These are phyloP conservation scores for Russula foetens DNA, from an alignment of 768 basidiomycete genomes.

Conservation along the genomic window DNA sequence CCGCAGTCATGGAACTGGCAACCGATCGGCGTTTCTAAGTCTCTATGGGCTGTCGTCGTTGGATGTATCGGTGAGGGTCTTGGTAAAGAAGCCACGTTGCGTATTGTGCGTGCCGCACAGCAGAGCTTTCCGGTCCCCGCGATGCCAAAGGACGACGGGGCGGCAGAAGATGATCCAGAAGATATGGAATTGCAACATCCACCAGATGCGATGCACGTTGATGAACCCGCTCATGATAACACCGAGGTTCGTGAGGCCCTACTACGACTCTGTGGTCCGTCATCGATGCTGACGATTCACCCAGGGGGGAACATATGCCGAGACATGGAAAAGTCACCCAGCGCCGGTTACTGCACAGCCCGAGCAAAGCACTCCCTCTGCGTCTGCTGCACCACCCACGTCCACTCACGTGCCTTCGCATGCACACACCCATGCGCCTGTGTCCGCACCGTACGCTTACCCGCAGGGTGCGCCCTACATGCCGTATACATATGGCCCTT, in stretches of 20 bases:
- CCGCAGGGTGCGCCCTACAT: constrained; percentile 27
- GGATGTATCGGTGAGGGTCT: constrained; percentile 51
- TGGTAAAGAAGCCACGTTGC: constrained; percentile 51
- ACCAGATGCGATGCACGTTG: constrained; percentile 16
- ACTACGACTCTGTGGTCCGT: not conserved
- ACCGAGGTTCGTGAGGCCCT: constrained; percentile 5
- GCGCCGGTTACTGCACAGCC: constrained; percentile 10
- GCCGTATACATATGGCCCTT: constrained; percentile 31
- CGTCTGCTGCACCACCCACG: constrained; percentile 6
- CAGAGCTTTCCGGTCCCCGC: constrained; percentile 33
- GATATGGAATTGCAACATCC: constrained; percentile 23
- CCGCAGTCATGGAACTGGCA: constrained; percentile 69
- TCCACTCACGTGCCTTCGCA: constrained; percentile 19
- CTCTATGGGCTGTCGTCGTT: constrained; percentile 67
- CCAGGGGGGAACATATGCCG: constrained; percentile 11
- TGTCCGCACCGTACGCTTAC: constrained; percentile 16
- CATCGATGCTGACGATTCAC: not conserved
- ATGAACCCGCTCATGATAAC: constrained; percentile 10
- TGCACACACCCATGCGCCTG: constrained; percentile 21
- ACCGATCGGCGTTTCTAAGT: constrained; percentile 59
- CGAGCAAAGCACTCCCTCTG: constrained; percentile 4
- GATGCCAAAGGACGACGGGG: not conserved
- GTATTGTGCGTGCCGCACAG: constrained; percentile 52
- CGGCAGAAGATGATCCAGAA: constrained; percentile 7
- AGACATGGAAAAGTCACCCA: constrained; percentile 13